phyloP scores from a whole-genome alignment of 2,329 filamentous ascomycete species.

The Colletotrichum phormii region DNA sequence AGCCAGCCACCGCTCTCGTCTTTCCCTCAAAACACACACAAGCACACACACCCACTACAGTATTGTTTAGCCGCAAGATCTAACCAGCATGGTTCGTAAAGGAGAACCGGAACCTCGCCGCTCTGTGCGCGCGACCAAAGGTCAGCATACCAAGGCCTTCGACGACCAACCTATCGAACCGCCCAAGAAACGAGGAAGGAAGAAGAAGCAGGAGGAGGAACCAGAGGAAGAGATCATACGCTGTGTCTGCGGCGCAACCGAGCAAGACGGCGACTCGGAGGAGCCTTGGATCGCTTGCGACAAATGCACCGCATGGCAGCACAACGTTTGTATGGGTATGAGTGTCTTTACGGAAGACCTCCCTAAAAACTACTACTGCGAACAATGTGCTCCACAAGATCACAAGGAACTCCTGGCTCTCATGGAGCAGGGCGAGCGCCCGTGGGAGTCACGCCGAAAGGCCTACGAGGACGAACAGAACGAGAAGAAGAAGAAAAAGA shows the following conservation, averaged over 20 bases:
- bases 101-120: slow-evolving; percentile 82
- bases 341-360: slow-evolving; percentile 81
- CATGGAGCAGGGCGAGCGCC: slow-evolving; percentile 82
- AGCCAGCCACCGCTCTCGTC: neutral
- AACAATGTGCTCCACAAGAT: slow-evolving; percentile 85
- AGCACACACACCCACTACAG: neutral
- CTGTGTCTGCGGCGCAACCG: slow-evolving; percentile 91
- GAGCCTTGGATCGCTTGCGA: slow-evolving; percentile 98
- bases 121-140: slow-evolving; percentile 95
- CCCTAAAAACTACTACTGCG: slow-evolving; percentile 90
- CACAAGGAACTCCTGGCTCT: slow-evolving; percentile 85
- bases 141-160: slow-evolving; percentile 90
- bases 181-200: slow-evolving; percentile 66
- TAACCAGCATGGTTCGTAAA: slow-evolving; percentile 38
- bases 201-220: slow-evolving; percentile 71
- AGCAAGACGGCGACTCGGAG: slow-evolving; percentile 85
- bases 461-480: slow-evolving; percentile 71
- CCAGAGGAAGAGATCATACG: slow-evolving; percentile 82
- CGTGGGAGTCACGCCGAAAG: slow-evolving; percentile 81
- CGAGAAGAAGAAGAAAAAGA: slow-evolving; percentile 64
- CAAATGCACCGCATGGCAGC: slow-evolving; percentile 92
- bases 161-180: slow-evolving; percentile 72
- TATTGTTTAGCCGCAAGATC: neutral
- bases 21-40: neutral
- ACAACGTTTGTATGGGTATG: slow-evolving; percentile 95